Evolutionary conservation across 345 rosid species (phyloP).

Genomic region (Conringia planisiliqua): DNA sequence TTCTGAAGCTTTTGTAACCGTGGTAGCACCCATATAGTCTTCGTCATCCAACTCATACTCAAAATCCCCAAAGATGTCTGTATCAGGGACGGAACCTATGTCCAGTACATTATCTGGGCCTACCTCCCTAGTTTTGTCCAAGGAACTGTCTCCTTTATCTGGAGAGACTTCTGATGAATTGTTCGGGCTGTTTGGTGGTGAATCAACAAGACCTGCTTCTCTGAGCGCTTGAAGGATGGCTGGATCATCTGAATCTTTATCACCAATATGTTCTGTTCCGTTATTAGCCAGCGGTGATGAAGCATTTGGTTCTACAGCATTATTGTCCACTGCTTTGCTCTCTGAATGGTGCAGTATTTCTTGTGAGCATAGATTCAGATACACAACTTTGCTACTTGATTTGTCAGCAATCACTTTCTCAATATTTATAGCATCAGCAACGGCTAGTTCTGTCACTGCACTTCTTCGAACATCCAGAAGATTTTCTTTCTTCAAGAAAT

Average conservation of each 20-base stretch:
- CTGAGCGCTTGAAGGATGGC: constrained; percentile 59
- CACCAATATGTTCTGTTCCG: constrained; percentile 34
- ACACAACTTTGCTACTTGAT: constrained; percentile 83
- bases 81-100: constrained; percentile 54
- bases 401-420: constrained; percentile 78
- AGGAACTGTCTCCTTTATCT: constrained; percentile 35
- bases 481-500: constrained; percentile 71
- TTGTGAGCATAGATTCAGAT: constrained; percentile 91
- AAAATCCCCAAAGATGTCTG: constrained; percentile 80
- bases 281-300: constrained; percentile 35
- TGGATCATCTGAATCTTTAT: constrained; percentile 43
- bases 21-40: constrained; percentile 61
- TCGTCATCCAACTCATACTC: constrained; percentile 85
- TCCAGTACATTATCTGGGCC: constrained; percentile 64
- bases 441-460: constrained; percentile 92
- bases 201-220: constrained; percentile 90
- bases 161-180: constrained; percentile 30
- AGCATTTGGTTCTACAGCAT: constrained; percentile 39
- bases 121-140: constrained; percentile 40
- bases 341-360: constrained; percentile 56
- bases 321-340: constrained; percentile 36
- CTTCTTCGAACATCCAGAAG: constrained; percentile 59
- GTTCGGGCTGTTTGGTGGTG: constrained; percentile 82
- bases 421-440: constrained; percentile 93
- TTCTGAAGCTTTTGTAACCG: constrained; percentile 40